These are phyloP conservation scores for Diversispora eburnea DNA, from an alignment of 192 early-diverging fungal genomes.

Conservation along the genomic window DNA sequence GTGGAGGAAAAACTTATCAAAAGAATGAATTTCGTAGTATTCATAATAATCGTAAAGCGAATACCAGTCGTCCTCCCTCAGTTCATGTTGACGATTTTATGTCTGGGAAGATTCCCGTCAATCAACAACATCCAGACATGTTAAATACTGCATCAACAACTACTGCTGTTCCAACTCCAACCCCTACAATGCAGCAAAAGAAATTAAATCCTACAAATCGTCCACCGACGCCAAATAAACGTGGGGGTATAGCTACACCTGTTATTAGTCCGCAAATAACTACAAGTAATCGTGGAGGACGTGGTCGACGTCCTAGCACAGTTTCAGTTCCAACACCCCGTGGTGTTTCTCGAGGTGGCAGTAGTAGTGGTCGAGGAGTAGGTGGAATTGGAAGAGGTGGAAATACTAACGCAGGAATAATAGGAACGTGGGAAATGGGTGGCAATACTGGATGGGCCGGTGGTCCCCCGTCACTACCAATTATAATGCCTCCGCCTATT, in stretches of 20 bases:
- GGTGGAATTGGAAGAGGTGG: conserved; percentile 16
- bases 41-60: conserved; percentile 32
- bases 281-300: conserved; percentile 10
- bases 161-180: not conserved
- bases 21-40: conserved; percentile 37
- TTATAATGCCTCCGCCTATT: conserved; percentile 17
- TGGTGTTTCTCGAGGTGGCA: conserved; percentile 10
- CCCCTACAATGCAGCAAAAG: conserved; percentile 22
- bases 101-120: conserved; percentile 26
- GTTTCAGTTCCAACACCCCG: conserved; percentile 11
- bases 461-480: conserved; percentile 4
- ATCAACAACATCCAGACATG: conserved; percentile 31
- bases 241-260: not conserved
- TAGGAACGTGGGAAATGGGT: conserved; percentile 24
- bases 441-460: not conserved
- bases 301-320: conserved; percentile 23
- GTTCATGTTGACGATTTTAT: conserved; percentile 39
- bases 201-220: conserved; percentile 19
- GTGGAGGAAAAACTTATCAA: conserved; percentile 35
- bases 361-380: conserved; percentile 13
- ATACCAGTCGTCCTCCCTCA: conserved; percentile 37
- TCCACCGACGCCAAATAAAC: not conserved
- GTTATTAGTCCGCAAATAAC: not conserved
- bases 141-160: not conserved
- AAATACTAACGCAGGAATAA: conserved; percentile 9